Evolutionary conservation across 164 flowering plant species (phyloP).

Genomic region (Buxus sempervirens): DNA sequence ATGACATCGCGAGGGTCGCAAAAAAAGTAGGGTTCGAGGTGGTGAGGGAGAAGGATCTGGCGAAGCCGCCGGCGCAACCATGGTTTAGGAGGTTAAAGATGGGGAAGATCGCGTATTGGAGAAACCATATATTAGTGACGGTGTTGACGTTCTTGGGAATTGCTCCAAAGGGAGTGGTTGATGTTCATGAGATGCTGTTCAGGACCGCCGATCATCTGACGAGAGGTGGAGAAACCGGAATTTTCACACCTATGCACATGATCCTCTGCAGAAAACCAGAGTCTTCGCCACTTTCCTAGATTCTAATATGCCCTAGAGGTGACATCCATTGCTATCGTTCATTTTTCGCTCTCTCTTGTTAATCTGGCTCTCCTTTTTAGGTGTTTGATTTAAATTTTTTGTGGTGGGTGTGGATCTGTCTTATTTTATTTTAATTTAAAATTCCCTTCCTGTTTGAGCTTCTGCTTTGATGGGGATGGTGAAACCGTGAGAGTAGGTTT

Average conservation of each 20-base stretch:
- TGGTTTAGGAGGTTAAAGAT: slow-evolving; percentile 73
- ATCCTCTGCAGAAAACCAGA: slow-evolving; percentile 56
- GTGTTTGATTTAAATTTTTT: too few species aligned
- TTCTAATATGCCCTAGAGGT: too few species aligned
- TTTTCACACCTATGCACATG: slow-evolving; percentile 62
- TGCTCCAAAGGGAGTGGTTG: slow-evolving; percentile 68
- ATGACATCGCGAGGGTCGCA: slow-evolving; percentile 53
- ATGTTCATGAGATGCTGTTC: slow-evolving; percentile 70
- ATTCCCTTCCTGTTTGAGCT: too few species aligned
- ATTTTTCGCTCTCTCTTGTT: too few species aligned
- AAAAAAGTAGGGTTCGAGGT: slow-evolving; percentile 64
- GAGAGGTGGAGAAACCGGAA: slow-evolving; percentile 50
- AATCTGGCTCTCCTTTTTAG: too few species aligned
- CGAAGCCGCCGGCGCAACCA: slow-evolving; percentile 52
- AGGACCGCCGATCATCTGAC: slow-evolving; percentile 53
- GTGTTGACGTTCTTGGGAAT: slow-evolving; percentile 45
- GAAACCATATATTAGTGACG: slow-evolving; percentile 57
- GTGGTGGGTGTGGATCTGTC: too few species aligned
- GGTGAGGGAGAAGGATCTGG: slow-evolving; percentile 58
- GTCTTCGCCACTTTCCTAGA: too few species aligned
- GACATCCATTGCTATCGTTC: too few species aligned
- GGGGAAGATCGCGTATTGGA: slow-evolving; percentile 72
- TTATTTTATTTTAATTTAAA: too few species aligned
- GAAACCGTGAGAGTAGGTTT: too few species aligned
- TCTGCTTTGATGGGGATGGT: too few species aligned